These are phyloP conservation scores for Thalassiosira ordinaria DNA, from an alignment of 352 stramenopile species.

Conservation along the genomic window DNA sequence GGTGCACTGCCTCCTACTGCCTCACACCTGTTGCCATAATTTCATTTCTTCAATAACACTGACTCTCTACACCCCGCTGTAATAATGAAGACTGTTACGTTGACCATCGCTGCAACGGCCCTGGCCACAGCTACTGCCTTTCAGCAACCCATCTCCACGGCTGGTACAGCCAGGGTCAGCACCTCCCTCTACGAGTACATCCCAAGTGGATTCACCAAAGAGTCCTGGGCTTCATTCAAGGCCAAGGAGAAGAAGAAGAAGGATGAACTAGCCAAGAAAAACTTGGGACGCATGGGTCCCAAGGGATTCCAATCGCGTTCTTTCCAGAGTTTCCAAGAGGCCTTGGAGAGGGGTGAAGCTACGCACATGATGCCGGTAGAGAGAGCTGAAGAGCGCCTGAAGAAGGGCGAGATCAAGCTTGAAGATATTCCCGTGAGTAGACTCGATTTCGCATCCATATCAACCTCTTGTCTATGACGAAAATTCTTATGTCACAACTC, in stretches of 20 bases:
- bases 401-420: constrained; percentile 68
- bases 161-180: constrained; percentile 1
- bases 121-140: constrained; percentile 38
- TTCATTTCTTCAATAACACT: too few species aligned
- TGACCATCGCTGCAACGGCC: constrained; percentile 35
- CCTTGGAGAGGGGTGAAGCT: constrained; percentile 76
- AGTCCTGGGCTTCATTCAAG: constrained; percentile 83
- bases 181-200: constrained; percentile 76
- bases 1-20: too few species aligned
- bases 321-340: constrained; percentile 82
- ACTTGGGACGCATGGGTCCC: constrained; percentile 74
- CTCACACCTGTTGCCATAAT: too few species aligned
- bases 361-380: constrained; percentile 77
- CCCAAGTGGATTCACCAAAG: constrained; percentile 77
- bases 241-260: constrained; percentile 79
- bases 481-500: too few species aligned
- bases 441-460: too few species aligned
- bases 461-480: too few species aligned
- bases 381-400: constrained; percentile 69
- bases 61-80: too few species aligned
- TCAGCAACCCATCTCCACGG: constrained; percentile 23
- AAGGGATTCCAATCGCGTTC: constrained; percentile 78
- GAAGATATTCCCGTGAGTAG: constrained; percentile 79
- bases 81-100: constrained; percentile 42
- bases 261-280: constrained; percentile 65